A percentile compares a stretch with the other conserved stretches of the same genome.
Evolutionary conservation across 2,329 filamentous ascomycete genomes (phyloP).

Genomic region (Hymenoscyphus scutula): DNA sequence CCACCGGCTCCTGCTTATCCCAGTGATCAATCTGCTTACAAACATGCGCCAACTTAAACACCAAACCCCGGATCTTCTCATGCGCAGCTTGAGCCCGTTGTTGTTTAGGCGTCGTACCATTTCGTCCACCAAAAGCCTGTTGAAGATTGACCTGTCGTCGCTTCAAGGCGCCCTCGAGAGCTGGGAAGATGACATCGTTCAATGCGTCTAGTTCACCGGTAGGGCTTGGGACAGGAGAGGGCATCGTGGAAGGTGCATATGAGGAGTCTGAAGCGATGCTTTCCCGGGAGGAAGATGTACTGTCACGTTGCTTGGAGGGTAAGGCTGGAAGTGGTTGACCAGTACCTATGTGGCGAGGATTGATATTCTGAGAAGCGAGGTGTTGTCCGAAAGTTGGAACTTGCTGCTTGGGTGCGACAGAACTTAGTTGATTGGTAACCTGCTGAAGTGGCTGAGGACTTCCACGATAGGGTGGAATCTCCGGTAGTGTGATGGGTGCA

Average conservation of each 20-base stretch:
- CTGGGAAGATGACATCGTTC: slow-evolving; percentile 88
- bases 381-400: slow-evolving; percentile 19
- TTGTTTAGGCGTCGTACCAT: slow-evolving; percentile 54
- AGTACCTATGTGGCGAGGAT: slow-evolving; percentile 26
- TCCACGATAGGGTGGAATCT: slow-evolving; percentile 39
- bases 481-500: slow-evolving; percentile 37
- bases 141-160: slow-evolving; percentile 64
- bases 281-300: slow-evolving; percentile 33
- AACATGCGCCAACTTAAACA: slow-evolving; percentile 76
- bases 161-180: slow-evolving; percentile 85
- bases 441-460: slow-evolving; percentile 30
- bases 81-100: slow-evolving; percentile 71
- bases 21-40: slow-evolving; percentile 89
- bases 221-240: slow-evolving; percentile 55
- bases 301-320: slow-evolving; percentile 36
- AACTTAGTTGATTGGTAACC: slow-evolving; percentile 32
- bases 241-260: slow-evolving; percentile 50
- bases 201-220: slow-evolving; percentile 79
- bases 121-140: slow-evolving; percentile 36
- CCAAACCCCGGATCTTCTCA: slow-evolving; percentile 76
- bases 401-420: slow-evolving; percentile 31
- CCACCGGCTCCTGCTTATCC: slow-evolving; percentile 82
- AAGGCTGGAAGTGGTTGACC: slow-evolving; percentile 35
- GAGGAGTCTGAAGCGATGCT: slow-evolving; percentile 28
- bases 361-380: slow-evolving; percentile 29